Conservation (phyloP, 2,329 filamentous ascomycete species). For the Colletotrichum aenigma region DNA sequence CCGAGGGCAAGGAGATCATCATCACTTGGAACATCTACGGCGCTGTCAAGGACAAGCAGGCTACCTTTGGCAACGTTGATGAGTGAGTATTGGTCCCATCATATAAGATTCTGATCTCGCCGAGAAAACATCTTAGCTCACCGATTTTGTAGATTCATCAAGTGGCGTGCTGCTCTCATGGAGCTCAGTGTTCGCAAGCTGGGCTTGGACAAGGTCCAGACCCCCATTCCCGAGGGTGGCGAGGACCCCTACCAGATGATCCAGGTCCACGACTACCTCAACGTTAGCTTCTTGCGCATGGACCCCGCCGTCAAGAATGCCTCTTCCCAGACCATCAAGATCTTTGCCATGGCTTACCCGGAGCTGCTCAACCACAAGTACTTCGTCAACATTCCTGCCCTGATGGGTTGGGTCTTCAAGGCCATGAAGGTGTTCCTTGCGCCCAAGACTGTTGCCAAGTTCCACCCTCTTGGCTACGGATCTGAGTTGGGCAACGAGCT, state of each 20-base stretch:
- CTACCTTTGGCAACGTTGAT: slow-evolving; percentile 82
- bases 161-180: slow-evolving; percentile 91
- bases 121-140: neutral
- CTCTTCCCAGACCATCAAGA: slow-evolving; percentile 75
- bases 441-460: slow-evolving; percentile 77
- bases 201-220: slow-evolving; percentile 69
- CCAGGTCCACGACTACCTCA: slow-evolving; percentile 93
- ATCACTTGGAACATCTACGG: slow-evolving; percentile 96
- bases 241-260: slow-evolving; percentile 88
- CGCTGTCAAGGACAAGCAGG: slow-evolving; percentile 78
- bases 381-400: slow-evolving; percentile 89
- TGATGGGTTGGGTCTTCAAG: slow-evolving; percentile 88
- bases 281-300: slow-evolving; percentile 84
- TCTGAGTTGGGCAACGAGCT: slow-evolving; percentile 67
- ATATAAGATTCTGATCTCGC: neutral
- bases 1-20: slow-evolving; percentile 62
- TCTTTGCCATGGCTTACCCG: slow-evolving; percentile 84
- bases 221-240: slow-evolving; percentile 73
- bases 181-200: slow-evolving; percentile 81
- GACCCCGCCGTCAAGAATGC: slow-evolving; percentile 70
- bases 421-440: slow-evolving; percentile 79
- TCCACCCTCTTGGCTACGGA: slow-evolving; percentile 79
- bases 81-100: slow-evolving; percentile 62
- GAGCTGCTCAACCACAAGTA: slow-evolving; percentile 87
- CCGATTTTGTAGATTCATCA: slow-evolving; percentile 69